These are phyloP conservation scores for Entomortierella parvispora DNA, from an alignment of 192 early-diverging fungal genomes.

Conservation along the genomic window DNA sequence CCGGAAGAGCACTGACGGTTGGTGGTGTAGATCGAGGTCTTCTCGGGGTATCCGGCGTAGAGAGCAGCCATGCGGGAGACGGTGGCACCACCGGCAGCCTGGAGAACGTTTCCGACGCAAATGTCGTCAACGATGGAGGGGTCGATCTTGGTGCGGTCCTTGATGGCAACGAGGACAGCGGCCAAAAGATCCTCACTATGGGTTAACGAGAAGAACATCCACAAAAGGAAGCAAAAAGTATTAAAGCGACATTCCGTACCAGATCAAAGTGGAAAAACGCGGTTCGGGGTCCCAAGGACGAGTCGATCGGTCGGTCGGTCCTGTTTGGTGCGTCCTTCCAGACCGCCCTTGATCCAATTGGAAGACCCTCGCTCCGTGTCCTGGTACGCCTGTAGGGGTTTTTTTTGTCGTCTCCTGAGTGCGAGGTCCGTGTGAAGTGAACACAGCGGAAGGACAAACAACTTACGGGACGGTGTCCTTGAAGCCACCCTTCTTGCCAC, in stretches of 20 bases:
- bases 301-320: too few relatives aligned
- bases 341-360: too few relatives aligned
- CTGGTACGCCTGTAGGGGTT: too few relatives aligned
- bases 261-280: background rate
- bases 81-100: slow-evolving; percentile 90
- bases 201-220: background rate
- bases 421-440: background rate
- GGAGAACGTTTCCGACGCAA: slow-evolving; percentile 92
- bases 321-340: too few relatives aligned
- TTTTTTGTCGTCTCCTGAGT: background rate
- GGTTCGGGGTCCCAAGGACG: too few relatives aligned
- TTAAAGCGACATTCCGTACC: background rate
- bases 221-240: background rate
- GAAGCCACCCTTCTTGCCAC: slow-evolving; percentile 82
- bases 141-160: slow-evolving; percentile 84
- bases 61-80: slow-evolving; percentile 90
- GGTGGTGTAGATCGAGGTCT: slow-evolving; percentile 82
- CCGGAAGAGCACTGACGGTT: slow-evolving; percentile 96
- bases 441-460: background rate
- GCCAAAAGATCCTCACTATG: slow-evolving; percentile 77
- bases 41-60: slow-evolving; percentile 89
- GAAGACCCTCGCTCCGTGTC: too few relatives aligned
- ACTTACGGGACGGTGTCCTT: slow-evolving; percentile 81
- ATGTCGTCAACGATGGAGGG: slow-evolving; percentile 89
- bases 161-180: slow-evolving; percentile 76